Evolutionary conservation across 2,329 filamentous ascomycete species (phyloP).

Genomic region (Pseudocercospora fijiensis): DNA sequence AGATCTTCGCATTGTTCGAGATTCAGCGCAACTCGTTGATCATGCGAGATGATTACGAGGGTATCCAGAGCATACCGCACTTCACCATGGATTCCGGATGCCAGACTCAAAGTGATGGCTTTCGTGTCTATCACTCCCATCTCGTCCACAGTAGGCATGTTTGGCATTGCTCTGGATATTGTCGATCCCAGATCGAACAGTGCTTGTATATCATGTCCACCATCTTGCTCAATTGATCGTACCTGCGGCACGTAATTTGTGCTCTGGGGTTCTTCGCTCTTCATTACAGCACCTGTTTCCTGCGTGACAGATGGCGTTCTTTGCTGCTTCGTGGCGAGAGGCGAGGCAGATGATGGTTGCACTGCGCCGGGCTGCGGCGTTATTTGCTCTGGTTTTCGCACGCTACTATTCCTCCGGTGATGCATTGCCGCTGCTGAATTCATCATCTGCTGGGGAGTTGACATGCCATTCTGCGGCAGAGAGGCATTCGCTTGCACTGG

Average conservation of each 20-base stretch:
- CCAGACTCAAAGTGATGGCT: slow-evolving; percentile 82
- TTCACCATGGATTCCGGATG: slow-evolving; percentile 85
- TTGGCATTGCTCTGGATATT: slow-evolving; percentile 68
- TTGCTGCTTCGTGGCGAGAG: slow-evolving; percentile 31
- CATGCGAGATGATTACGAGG: slow-evolving; percentile 68
- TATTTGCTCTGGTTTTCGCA: slow-evolving; percentile 34
- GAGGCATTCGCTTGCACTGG: slow-evolving; percentile 50
- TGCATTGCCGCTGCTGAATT: slow-evolving; percentile 36
- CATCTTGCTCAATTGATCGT: slow-evolving; percentile 45
- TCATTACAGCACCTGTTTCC: slow-evolving; percentile 34
- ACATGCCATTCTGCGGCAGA: slow-evolving; percentile 48
- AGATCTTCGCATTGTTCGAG: slow-evolving; percentile 81
- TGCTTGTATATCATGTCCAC: slow-evolving; percentile 69
- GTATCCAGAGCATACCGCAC: slow-evolving; percentile 87
- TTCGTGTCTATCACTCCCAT: slow-evolving; percentile 87
- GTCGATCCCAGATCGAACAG: slow-evolving; percentile 65
- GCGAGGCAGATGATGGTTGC: slow-evolving; percentile 32
- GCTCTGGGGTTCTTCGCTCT: slow-evolving; percentile 37
- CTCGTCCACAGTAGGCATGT: slow-evolving; percentile 71
- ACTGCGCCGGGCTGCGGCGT: slow-evolving; percentile 30
- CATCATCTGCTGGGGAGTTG: slow-evolving; percentile 48
- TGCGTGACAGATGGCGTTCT: slow-evolving; percentile 35
- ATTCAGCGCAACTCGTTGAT: slow-evolving; percentile 62
- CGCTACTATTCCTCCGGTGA: slow-evolving; percentile 36
- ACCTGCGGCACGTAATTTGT: slow-evolving; percentile 34